Evolutionary conservation across 176 grass and related monocot genomes (phyloP), one percentile per base, ranked within the genome.

Genomic region (Dactylis glomerata): DNA sequence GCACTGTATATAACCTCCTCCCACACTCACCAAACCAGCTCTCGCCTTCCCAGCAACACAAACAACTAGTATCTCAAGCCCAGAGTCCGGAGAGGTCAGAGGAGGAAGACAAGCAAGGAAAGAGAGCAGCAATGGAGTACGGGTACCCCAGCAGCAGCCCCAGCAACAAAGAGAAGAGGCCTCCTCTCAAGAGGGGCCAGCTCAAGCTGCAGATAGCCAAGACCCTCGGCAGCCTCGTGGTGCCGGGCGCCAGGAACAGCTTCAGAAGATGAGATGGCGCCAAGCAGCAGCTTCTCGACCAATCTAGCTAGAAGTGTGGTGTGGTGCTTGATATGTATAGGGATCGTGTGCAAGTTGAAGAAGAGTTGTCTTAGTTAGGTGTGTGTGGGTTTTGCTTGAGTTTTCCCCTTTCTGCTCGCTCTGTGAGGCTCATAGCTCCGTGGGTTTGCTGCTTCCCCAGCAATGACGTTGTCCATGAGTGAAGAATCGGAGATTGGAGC

Each of bases 81-180:
- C 12, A 0, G 11, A 45, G 44, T 2, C 34, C 34, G 34, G 34
- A 36, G 34, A 36, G 34, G 5, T n/a, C n/a, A n/a, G n/a, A 36
- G 34, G 34, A 36, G 2, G 3, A 5, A 36, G 34, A 36, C 2
- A 36, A 5, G 34, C 34, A 36, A 36, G 34, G 34, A 36, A 36
- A 5, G 3, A 36, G 34, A 36, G 34, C 34, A 36, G 34, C 34
- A 36, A 36, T 91, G 89, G 85, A 84, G 85, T 70, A 87, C 83
- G 27, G 74, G 32, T 54, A 24, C 78, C 52, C 78, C 27, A 68
- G 8, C 88, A 87, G 14, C 47, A 32, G 76, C 64, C 5, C 4
- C 30, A 52, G 16, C 14, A 47, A 22, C 70, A 73, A 75, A 28
- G 73, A 34, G 73, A 52, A 75, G 73, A 75, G 46, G 73, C 73